These are phyloP conservation scores for Stephania yunnanensis DNA, from an alignment of 164 flowering plant genomes.

Conservation along the genomic window DNA sequence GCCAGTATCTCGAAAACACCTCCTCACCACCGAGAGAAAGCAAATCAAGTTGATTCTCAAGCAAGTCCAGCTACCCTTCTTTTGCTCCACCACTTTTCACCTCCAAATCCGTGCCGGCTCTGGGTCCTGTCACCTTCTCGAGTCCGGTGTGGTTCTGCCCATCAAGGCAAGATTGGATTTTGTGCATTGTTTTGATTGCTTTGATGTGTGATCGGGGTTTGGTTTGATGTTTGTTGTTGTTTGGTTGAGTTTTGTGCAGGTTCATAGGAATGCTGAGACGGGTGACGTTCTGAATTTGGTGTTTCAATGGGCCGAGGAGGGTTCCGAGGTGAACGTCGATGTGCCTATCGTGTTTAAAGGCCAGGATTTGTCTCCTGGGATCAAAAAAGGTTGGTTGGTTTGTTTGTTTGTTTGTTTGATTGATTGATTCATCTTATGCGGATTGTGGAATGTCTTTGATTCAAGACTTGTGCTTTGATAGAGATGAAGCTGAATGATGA, in stretches of 20 bases:
- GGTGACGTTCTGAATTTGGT: slow-evolving; percentile 73
- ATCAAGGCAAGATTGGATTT: slow-evolving; percentile 40
- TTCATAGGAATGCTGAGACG: slow-evolving; percentile 57
- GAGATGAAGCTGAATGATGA: no score
- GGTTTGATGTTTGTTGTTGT: background rate
- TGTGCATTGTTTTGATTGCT: background rate
- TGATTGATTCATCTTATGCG: no score
- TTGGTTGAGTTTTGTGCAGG: slow-evolving; percentile 25
- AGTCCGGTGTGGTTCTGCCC: slow-evolving; percentile 76
- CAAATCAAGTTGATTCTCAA: slow-evolving; percentile 65
- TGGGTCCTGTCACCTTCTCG: slow-evolving; percentile 61
- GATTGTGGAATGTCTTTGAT: no score
- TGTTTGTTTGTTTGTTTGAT: background rate
- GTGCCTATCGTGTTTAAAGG: slow-evolving; percentile 86
- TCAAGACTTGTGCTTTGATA: no score
- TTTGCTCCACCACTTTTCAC: slow-evolving; percentile 73
- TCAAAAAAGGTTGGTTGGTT: slow-evolving; percentile 59
- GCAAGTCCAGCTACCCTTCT: slow-evolving; percentile 44
- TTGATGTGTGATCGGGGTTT: background rate
- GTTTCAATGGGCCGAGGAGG: slow-evolving; percentile 80
- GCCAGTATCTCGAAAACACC: slow-evolving; percentile 41
- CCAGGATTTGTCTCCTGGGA: slow-evolving; percentile 66
- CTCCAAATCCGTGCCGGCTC: slow-evolving; percentile 89
- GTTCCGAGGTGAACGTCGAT: slow-evolving; percentile 53
- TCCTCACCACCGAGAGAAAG: slow-evolving; percentile 67